Base-by-base conservation (phyloP, 2,329 filamentous ascomycete genomes). In the Paraphoma chrysanthemicola region DNA sequence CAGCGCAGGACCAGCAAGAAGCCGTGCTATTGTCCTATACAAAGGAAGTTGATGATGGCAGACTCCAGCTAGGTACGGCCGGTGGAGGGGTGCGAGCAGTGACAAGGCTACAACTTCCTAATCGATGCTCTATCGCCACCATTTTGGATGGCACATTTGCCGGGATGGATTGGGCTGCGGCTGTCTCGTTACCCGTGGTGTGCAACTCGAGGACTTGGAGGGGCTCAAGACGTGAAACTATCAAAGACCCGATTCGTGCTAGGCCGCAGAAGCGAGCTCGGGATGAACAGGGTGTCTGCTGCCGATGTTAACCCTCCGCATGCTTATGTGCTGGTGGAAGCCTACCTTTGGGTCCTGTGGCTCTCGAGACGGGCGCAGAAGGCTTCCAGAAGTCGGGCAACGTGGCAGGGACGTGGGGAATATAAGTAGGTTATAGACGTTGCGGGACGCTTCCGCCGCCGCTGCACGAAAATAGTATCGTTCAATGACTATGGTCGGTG, bases 211-310 rank as follows among this genome's bases (percentile, higher is more conserved):
- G 53, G 57, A 48, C 51, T 57, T 58, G 64, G 71, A 72, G 69
- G 71, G 71, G 70, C 52, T 66, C 61, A 62, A 59, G 60, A 53
- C 45, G 60, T 63, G 57, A 60, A 70, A 70, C 68, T 74, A 75
- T 73, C 71, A 73, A 68, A 52, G 54, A 65, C 72, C 70, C 56
- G 63, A 73, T 74, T 68, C 16, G 71, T 66, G 18, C 60, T 74
- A 74, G 70, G 50, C 54, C 61, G 63, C 62, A 63, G 59, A 66
- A 66, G 67, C 61, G 57, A 66, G 43, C 53, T 48, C 49, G 57
- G 66, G 56, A 59, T 48, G 54, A 58, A 60, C 52, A 62, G 62
- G 63, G 54, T 60, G 53, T 42, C 39, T 60, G 60, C 29, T 64
- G 57, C 66, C 68, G 63, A 68, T 48, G 57, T 64, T 53, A 58